Base-by-base conservation (phyloP, 352 stramenopile genomes). In the Aphanomyces cochlioides region DNA sequence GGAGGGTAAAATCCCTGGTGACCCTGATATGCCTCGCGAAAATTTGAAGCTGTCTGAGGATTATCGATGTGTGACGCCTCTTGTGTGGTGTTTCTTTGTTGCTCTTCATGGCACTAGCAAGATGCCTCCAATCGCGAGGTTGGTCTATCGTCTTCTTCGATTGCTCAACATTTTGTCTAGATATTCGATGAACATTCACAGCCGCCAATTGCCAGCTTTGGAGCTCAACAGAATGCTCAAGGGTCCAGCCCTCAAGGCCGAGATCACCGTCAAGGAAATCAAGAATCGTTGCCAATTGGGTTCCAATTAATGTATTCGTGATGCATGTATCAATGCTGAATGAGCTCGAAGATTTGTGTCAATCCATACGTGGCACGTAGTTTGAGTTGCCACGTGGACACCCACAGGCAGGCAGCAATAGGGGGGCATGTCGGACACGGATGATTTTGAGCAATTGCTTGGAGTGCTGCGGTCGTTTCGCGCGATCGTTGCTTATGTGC, bases 1-100 rank as follows among this genome's bases (percentile, higher is more conserved):
- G 19, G 66, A 74, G 1, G 69, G 67, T 1, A 34, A 66, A 2
- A 54, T 68, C n/a, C 57, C 69, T 3, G 83, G 82, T 1, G 75
- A 81, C 0, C 63, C 76, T 12, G 81, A 85, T n/a, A 74, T 74
- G 34, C 73, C 82, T 6, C 80, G 78, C 12, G 37, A 75, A 12
- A 78, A 68, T 0, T 76, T 92, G 0, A 67, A 77, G 67, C 60
- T 86, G 47, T 75, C 69, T 13, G 85, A 79, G 57, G 74, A 92
- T 74, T 92, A 85, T 47, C 83, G 83, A 7, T 82, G 82, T 58
- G 83, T 92, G n/a, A 77, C 83, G 2, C 83, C 85, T n/a, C 86
- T 91, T 75, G 78, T 92, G 39, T 92, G 82, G 82, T 83, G 80
- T 57, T 67, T 92, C 19, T 74, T 92, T 15, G 61, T 73, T 21